Evolutionary conservation across 2,329 filamentous ascomycete species (phyloP).

Genomic region (Sclerotinia subarctica): DNA sequence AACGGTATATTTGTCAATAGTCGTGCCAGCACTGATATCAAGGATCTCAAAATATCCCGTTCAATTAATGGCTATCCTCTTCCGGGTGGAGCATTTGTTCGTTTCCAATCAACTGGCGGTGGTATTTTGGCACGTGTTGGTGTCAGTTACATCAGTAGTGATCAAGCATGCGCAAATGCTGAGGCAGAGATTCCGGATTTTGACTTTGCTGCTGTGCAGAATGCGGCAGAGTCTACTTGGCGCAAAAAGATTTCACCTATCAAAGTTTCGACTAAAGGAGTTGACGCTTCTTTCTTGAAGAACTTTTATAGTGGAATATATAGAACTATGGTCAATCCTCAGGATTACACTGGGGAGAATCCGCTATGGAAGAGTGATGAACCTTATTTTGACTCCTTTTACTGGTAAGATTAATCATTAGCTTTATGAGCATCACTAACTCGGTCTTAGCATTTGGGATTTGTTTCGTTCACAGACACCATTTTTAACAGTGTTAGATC

Average conservation of each 20-base stretch:
- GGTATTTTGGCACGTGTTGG: conserved; percentile 63
- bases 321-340: conserved; percentile 65
- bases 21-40: conserved; percentile 48
- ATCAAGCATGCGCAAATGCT: conserved; percentile 64
- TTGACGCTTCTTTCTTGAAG: conserved; percentile 52
- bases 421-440: not conserved
- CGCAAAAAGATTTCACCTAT: conserved; percentile 58
- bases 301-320: conserved; percentile 71
- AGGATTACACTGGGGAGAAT: conserved; percentile 73
- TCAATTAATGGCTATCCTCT: conserved; percentile 53
- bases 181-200: conserved; percentile 64
- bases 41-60: conserved; percentile 50
- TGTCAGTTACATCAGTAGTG: conserved; percentile 64
- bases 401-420: conserved; percentile 40
- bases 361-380: conserved; percentile 63
- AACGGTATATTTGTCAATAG: conserved; percentile 60
- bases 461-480: conserved; percentile 66
- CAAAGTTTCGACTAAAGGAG: conserved; percentile 49
- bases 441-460: conserved; percentile 58
- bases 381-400: conserved; percentile 74
- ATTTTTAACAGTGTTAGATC: conserved; percentile 67
- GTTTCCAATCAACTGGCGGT: conserved; percentile 50
- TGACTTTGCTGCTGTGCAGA: conserved; percentile 57
- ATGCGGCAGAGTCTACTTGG: conserved; percentile 56
- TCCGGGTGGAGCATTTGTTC: conserved; percentile 60